A percentile compares a stretch with the other conserved stretches of the same genome.
Conservation (phyloP, 148 eudicot genomes). For the Fagopyrum homotropicum region DNA sequence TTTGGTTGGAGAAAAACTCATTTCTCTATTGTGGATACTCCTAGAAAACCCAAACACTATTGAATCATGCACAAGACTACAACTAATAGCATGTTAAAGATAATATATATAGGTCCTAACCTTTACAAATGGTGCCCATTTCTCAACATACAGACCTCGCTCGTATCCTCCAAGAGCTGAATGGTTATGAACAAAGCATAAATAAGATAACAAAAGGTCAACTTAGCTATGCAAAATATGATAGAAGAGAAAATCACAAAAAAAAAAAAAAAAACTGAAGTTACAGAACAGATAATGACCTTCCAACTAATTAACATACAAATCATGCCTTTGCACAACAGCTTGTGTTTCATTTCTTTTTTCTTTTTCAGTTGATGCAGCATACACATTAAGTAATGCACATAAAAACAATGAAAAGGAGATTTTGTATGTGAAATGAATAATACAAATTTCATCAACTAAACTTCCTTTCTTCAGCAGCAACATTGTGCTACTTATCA, state of each 20-base stretch:
- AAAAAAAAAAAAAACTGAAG: not conserved
- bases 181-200: conserved; percentile 8
- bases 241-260: not conserved
- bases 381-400: not conserved
- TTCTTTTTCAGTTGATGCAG: not conserved
- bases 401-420: not conserved
- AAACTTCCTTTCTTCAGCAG: not conserved
- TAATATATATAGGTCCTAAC: conserved; percentile 28
- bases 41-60: not conserved
- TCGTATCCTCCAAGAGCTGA: conserved; percentile 92
- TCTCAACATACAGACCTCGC: conserved; percentile 78
- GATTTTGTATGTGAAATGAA: not conserved
- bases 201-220: conserved; percentile 6
- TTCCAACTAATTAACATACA: not conserved
- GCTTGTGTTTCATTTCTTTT: not conserved
- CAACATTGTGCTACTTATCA: not conserved
- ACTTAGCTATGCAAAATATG: not conserved
- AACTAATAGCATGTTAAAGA: conserved; percentile 1
- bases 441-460: not conserved
- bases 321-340: not conserved
- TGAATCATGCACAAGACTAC: not conserved
- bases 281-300: not conserved
- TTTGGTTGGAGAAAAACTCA: no score
- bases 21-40: not conserved
- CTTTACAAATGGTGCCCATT: conserved; percentile 99